Evolutionary conservation across 257 asterid genomes (phyloP).

Genomic region (Parsonsia alboflavescens): DNA sequence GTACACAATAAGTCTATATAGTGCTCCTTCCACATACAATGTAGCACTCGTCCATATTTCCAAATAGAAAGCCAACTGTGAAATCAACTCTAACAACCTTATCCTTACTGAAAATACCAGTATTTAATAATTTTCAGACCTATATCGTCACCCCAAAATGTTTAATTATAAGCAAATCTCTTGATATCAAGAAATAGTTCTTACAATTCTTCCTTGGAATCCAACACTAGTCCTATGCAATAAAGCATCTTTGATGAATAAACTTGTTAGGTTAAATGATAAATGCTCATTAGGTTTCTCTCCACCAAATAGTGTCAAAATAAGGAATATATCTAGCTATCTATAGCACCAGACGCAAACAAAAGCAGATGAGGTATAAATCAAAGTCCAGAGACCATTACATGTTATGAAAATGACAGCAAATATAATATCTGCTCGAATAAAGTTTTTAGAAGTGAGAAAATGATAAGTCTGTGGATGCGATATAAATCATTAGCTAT

Average conservation of each 20-base stretch:
- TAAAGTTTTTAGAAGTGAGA: background rate
- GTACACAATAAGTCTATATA: background rate
- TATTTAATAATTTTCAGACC: background rate
- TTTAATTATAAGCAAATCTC: background rate
- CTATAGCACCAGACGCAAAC: background rate
- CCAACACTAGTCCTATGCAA: background rate
- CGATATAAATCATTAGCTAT: background rate
- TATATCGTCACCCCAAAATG: background rate
- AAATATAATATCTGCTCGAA: background rate
- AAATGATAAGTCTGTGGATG: background rate
- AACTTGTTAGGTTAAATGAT: background rate
- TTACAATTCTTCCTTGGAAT: background rate
- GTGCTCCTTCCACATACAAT: background rate
- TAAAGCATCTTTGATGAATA: background rate
- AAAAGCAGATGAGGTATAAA: background rate
- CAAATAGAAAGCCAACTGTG: background rate
- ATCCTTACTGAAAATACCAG: background rate
- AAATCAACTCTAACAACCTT: background rate
- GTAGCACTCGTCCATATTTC: background rate
- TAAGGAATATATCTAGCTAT: background rate
- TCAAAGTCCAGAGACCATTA: background rate
- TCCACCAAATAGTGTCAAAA: background rate
- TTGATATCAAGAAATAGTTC: background rate
- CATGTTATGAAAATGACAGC: background rate
- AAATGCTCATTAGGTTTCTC: background rate